phyloP scores from a whole-genome alignment of 805 yeast species.

The Kluyveromyces aestuarii region DNA sequence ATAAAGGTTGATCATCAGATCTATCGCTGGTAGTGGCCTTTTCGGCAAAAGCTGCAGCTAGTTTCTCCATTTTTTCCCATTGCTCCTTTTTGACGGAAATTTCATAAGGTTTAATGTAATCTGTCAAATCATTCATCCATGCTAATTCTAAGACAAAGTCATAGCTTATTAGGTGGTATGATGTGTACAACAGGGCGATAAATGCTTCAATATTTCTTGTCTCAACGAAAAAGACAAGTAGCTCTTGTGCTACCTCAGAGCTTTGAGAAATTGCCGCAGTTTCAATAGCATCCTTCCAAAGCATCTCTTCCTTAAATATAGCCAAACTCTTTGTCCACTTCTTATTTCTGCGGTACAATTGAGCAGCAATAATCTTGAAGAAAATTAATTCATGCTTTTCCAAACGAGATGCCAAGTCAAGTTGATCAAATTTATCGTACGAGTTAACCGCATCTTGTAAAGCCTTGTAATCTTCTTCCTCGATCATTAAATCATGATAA shows the following conservation, averaged over 20 bases:
- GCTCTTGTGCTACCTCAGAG: slow-evolving; percentile 77
- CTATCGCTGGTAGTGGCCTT: slow-evolving; percentile 47
- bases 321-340: slow-evolving; percentile 86
- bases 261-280: slow-evolving; percentile 81
- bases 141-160: slow-evolving; percentile 84
- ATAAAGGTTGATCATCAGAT: slow-evolving; percentile 57
- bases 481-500: slow-evolving; percentile 89
- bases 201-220: slow-evolving; percentile 95
- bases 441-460: slow-evolving; percentile 80
- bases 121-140: slow-evolving; percentile 80
- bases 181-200: slow-evolving; percentile 78
- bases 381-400: slow-evolving; percentile 86
- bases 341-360: slow-evolving; percentile 87
- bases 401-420: slow-evolving; percentile 85
- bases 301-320: slow-evolving; percentile 80
- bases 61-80: slow-evolving; percentile 51
- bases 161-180: slow-evolving; percentile 68
- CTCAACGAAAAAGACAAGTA: slow-evolving; percentile 86
- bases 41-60: slow-evolving; percentile 64
- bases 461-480: slow-evolving; percentile 92
- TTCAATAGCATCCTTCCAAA: slow-evolving; percentile 90
- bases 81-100: slow-evolving; percentile 80
- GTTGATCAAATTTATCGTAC: slow-evolving; percentile 83
- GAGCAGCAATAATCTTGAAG: slow-evolving; percentile 94
- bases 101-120: slow-evolving; percentile 86